These are phyloP conservation scores for Coemansia sp. DNA, from an alignment of 192 early-diverging fungal species.

Conservation along the genomic window DNA sequence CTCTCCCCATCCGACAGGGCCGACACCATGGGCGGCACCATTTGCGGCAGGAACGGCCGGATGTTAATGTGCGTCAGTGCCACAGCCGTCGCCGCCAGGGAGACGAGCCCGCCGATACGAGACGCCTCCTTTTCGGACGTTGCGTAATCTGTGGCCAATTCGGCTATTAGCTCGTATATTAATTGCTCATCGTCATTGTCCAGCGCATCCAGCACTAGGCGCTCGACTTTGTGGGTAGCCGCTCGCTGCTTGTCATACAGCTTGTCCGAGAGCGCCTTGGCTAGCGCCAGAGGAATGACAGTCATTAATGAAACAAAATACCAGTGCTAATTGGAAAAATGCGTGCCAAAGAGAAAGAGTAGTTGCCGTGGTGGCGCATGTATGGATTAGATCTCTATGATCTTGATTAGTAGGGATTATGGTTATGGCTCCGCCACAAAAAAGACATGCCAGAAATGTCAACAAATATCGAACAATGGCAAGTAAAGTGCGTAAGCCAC, in stretches of 20 bases:
- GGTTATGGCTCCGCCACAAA: too few species aligned
- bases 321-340: not conserved
- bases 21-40: constrained; percentile 92
- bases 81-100: constrained; percentile 82
- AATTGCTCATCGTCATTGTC: constrained; percentile 54
- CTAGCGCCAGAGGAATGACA: constrained; percentile 51
- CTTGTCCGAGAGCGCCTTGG: constrained; percentile 80
- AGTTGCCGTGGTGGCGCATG: not conserved
- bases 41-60: constrained; percentile 64
- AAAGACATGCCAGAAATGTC: not conserved
- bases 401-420: too few species aligned
- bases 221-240: constrained; percentile 90
- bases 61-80: constrained; percentile 78
- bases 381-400: too few species aligned
- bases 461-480: not conserved
- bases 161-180: constrained; percentile 71
- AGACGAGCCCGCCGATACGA: constrained; percentile 92
- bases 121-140: constrained; percentile 83
- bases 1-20: constrained; percentile 91
- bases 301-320: not conserved
- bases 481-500: not conserved
- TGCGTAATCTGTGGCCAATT: constrained; percentile 83
- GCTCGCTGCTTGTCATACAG: constrained; percentile 93
- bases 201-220: constrained; percentile 67
- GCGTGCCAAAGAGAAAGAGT: too few species aligned